Percentiles rank a stretch among this genome's conserved stretches.
These are phyloP conservation scores for Cokeromyces recurvatus DNA, from an alignment of 371 early-diverging fungal genomes.

Conservation along the genomic window DNA sequence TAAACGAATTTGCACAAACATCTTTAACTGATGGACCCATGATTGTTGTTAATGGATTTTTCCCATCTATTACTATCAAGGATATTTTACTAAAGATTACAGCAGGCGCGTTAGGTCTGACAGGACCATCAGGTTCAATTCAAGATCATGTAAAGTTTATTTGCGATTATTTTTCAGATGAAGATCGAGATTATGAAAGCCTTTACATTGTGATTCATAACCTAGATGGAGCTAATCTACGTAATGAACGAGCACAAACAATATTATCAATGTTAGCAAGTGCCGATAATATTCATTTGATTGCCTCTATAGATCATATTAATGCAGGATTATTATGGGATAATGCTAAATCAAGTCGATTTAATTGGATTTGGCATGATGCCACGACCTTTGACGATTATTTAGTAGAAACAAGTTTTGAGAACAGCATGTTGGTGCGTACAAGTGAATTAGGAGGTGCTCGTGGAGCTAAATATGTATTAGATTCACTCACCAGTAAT, in stretches of 20 bases:
- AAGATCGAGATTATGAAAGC: conserved; percentile 41
- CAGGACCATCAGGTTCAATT: conserved; percentile 39
- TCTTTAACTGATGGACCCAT: conserved; percentile 60
- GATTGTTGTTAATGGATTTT: conserved; percentile 81
- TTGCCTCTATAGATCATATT: conserved; percentile 89
- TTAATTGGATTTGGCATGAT: conserved; percentile 89
- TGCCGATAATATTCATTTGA: conserved; percentile 64
- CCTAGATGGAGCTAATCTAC: conserved; percentile 83
- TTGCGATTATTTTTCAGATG: conserved; percentile 52
- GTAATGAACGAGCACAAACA: conserved; percentile 64
- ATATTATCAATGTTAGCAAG: conserved; percentile 65
- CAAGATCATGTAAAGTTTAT: conserved; percentile 66
- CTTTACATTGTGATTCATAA: conserved; percentile 85
- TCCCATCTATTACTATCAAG: conserved; percentile 72
- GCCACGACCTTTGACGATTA: conserved; percentile 84
- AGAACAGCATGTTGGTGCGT: conserved; percentile 67
- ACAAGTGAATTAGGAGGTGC: conserved; percentile 50
- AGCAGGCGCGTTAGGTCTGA: conserved; percentile 31
- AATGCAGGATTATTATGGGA: conserved; percentile 89
- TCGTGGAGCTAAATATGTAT: conserved; percentile 76
- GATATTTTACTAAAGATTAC: conserved; percentile 63
- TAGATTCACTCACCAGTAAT: conserved; percentile 78
- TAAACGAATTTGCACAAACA: conserved; percentile 65
- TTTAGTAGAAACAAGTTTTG: conserved; percentile 75
- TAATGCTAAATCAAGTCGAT: conserved; percentile 56